Evolutionary conservation across 139 green algal species (phyloP), one percentile per base, ranked within the genome.

Genomic region (Auxenochlorella pyrenoidosa): DNA sequence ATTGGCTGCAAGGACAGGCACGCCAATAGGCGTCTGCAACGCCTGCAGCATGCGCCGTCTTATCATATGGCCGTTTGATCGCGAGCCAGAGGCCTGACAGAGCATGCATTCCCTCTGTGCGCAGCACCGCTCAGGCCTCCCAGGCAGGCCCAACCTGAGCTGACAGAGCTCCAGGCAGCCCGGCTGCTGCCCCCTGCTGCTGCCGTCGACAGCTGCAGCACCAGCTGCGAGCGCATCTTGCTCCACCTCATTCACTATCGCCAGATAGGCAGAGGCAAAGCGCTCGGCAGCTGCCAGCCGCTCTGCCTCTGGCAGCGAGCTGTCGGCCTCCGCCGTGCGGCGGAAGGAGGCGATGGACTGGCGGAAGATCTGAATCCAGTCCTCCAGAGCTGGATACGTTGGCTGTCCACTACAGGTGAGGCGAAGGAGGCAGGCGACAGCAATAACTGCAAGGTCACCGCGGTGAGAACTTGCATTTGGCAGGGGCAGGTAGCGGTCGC

Each of bases 341-440:
- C 63, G 44, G 84, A 96, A 96, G 18, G 77, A 89, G 18, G 90
- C 85, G 38, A 96, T 93, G 76, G 75, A 91, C 28, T 94, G 88
- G n/a, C 92, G 82, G 79, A 96, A 96, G 1, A 96, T 92, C 43
- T 95, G 86, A 3, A 96, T 88, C 94, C 94, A 96, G 38, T 93
- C 90, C 16, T 89, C 85, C 8, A 93, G 54, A 22, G 47, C 83
- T 4, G 92, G 92, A 30, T 81, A 78, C 1, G 51, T 38, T 8
- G 73, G 80, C 85, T 75, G 30, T 72, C 79, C 66, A 38, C 84
- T 88, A 75, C 44, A 79, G 3, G 34, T 15, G n/a, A 10, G 26
- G 75, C 2, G 44, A 15, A 44, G 75, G 43, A 26, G 24, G 30
- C 8, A 44, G 40, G n/a, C n/a, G n/a, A n/a, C n/a, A n/a, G n/a